Base-by-base conservation (phyloP, 352 stramenopile genomes). In the Globisporangium carolinianum region DNA sequence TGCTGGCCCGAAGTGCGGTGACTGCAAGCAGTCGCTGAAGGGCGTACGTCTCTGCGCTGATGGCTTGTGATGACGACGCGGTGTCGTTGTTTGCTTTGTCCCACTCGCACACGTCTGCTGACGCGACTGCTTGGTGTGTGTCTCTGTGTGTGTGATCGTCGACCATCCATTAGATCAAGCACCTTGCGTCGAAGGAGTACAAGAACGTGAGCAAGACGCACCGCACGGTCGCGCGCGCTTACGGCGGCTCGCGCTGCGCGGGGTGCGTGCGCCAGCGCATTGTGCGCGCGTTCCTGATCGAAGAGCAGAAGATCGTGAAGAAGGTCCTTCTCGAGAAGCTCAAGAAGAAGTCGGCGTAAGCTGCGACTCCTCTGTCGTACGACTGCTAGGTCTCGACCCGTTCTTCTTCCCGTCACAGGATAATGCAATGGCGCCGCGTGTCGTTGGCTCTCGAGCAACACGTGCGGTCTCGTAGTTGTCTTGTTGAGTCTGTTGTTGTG, bases 231-330 rank as follows among this genome's bases (percentile, higher is more conserved):
- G 88, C 86, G 17, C 92, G 97, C 69, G 94, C 95, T 39, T 99
- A 99, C 78, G 97, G 97, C 60, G 97, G 97, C 67, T 96, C 84
- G 47, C 78, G 76, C 63, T 99, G 95, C 80, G 92, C 84, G 57
- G 63, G 57, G 49, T 99, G 96, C 80, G 94, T 99, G 57, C 94
- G 90, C 63, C 69, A 97, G 69, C 83, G 83, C 61, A 98, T 99
- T 72, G 84, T 99, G 45, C 87, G 97, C 73, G 97, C 97, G 45
- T 99, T 99, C 79, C 77, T 99, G 55, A 97, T 99, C 78, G 97
- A 99, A 79, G 97, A 99, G 83, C 96, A 99, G 75, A 99, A 99
- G 94, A 98, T 98, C 68, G 96, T 99, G 49, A 99, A 99, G 96
- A 98, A 98, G 83, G 88, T 99, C 57, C 85, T 99, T 61, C 77